A percentile compares a stretch with the other conserved stretches of the same genome.
Conservation (phyloP, 169 alveolate genomes). For the Plasmodium coatneyi region DNA sequence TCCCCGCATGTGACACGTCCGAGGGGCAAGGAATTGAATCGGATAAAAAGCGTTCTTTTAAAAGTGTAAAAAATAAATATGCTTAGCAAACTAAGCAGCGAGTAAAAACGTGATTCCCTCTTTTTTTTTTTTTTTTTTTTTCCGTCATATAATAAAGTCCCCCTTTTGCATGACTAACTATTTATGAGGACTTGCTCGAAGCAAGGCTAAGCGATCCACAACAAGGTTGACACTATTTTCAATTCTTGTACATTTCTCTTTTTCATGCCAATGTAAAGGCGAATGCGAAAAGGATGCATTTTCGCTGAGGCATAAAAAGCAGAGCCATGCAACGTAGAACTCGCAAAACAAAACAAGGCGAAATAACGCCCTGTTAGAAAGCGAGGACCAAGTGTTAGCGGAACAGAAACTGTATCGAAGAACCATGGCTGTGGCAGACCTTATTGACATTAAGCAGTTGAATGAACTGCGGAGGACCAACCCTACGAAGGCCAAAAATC, state of each 20-base stretch:
- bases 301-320: not conserved
- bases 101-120: not conserved
- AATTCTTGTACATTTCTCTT: not conserved
- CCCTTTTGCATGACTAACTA: not conserved
- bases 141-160: not conserved
- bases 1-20: not conserved
- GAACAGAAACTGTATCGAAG: not conserved
- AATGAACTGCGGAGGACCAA: constrained; percentile 79
- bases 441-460: constrained; percentile 30
- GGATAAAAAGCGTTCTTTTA: not conserved
- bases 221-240: not conserved
- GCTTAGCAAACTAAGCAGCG: not conserved
- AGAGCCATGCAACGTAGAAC: not conserved
- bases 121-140: not conserved
- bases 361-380: not conserved
- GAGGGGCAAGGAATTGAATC: not conserved
- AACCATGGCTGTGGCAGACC: constrained; percentile 42
- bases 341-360: not conserved
- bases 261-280: not conserved
- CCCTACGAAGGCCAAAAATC: constrained; percentile 80
- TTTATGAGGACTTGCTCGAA: not conserved
- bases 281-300: not conserved
- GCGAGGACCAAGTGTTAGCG: not conserved
- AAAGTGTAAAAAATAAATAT: not conserved
- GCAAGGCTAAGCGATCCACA: not conserved